Base-by-base conservation (phyloP, 2,329 filamentous ascomycete genomes). In the Aspergillus piperis region DNA sequence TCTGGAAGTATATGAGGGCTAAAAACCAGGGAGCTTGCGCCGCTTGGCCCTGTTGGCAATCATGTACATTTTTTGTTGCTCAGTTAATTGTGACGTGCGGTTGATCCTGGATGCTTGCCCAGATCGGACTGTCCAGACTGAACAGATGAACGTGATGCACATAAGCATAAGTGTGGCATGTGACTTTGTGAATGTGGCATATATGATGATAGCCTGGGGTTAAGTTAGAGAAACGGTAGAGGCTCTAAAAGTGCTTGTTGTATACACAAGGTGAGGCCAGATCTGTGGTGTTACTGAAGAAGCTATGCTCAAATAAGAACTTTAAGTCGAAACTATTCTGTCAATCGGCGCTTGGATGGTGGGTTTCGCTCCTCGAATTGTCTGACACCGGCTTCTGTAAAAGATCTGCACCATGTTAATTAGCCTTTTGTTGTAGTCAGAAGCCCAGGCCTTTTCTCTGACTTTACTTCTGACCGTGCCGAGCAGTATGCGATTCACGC, bases 401-500 rank as follows among this genome's bases (percentile, higher is more conserved):
- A 21, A 44, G 4, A 44, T 6, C 11, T 2, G n/a, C 41, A 44
- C 19, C 4, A 5, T 17, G 21, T n/a, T 15, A 25, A 7, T 11
- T 23, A 27, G n/a, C 25, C 25, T 50, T 27, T 30, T 8, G 32
- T n/a, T 17, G 23, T 15, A 8, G 23, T 49, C 10, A 5, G 5
- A 32, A 30, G 15, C 25, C 19, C 23, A 23, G 15, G 13, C 25
- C 15, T 4, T 6, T 32, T n/a, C 25, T 27, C n/a, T 13, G 47
- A n/a, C 19, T 15, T 23, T 36, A 55, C 38, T 54, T 42, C 42
- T 21, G 36, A 49, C 66, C 82, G 81, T n/a, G 80, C 50, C 3
- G 70, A 69, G 67, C 83, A 83, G 67, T 83, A 83, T 27, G 73
- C 77, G 42, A 83, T 80, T 58, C 83, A 84, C 25, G 84, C 74